These are phyloP conservation scores for Nemophila menziesii DNA, from an alignment of 257 asterid genomes.

Conservation along the genomic window DNA sequence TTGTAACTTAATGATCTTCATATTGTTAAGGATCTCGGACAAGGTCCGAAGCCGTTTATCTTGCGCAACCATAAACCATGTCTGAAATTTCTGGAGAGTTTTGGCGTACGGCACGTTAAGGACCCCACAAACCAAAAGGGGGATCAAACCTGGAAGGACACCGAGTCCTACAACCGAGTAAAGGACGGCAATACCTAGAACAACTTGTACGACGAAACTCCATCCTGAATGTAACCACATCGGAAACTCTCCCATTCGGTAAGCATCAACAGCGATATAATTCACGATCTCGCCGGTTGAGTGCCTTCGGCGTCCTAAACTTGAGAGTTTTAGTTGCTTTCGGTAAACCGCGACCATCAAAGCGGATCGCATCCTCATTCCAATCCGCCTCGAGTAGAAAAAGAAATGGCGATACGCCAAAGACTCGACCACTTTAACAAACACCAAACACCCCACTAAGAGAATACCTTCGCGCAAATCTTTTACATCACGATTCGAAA, in stretches of 20 bases:
- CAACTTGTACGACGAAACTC: constrained; percentile 35
- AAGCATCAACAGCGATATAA: constrained; percentile 67
- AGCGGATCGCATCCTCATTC: constrained; percentile 66
- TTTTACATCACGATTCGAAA: constrained; percentile 25
- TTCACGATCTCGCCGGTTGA: constrained; percentile 66
- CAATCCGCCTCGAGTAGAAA: constrained; percentile 45
- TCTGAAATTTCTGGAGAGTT: constrained; percentile 50
- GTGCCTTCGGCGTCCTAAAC: constrained; percentile 38
- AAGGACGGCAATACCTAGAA: constrained; percentile 31
- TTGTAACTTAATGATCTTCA: constrained; percentile 67
- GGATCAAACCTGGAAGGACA: constrained; percentile 55
- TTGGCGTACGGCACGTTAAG: constrained; percentile 59
- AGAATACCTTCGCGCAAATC: constrained; percentile 21
- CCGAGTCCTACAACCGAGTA: constrained; percentile 51
- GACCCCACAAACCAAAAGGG: constrained; percentile 39
- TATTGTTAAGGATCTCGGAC: constrained; percentile 63
- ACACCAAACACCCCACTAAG: constrained; percentile 37
- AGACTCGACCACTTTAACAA: constrained; percentile 42
- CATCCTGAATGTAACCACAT: constrained; percentile 55
- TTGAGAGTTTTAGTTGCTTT: constrained; percentile 59
- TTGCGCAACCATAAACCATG: constrained; percentile 50
- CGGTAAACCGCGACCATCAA: constrained; percentile 53
- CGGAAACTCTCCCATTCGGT: constrained; percentile 62
- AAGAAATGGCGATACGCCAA: constrained; percentile 47
- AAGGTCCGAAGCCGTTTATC: constrained; percentile 52